Percentiles rank a stretch among this genome's conserved stretches.
These are phyloP conservation scores for Chimonanthus salicifolius DNA, from an alignment of 164 flowering plant species.

Conservation along the genomic window DNA sequence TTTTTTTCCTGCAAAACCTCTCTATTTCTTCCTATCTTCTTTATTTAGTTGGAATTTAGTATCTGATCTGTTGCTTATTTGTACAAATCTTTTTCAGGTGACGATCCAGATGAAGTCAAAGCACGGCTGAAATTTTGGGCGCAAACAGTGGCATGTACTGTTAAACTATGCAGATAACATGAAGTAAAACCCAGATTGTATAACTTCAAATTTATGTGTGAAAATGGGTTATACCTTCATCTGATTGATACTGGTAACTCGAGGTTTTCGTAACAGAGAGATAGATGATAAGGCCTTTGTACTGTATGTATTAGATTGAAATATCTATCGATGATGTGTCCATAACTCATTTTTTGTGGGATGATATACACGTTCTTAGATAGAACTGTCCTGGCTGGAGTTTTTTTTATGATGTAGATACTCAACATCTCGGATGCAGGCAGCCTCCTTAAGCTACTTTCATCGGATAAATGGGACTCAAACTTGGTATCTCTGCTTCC, in stretches of 20 bases:
- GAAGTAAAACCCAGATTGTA: too few relatives aligned
- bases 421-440: too few relatives aligned
- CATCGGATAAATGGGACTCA: too few relatives aligned
- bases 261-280: neutral
- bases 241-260: neutral
- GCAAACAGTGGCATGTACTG: conserved; percentile 84
- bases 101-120: conserved; percentile 82
- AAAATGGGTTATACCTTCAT: neutral
- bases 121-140: conserved; percentile 90
- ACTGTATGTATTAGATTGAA: neutral
- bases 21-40: too few relatives aligned
- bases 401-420: too few relatives aligned
- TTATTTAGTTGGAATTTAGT: too few relatives aligned
- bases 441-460: too few relatives aligned
- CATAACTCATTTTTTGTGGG: neutral
- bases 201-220: neutral
- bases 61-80: neutral
- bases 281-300: too few relatives aligned
- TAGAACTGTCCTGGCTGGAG: too few relatives aligned
- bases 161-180: conserved; percentile 55
- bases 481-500: too few relatives aligned
- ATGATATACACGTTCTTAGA: neutral
- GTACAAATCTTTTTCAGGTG: conserved; percentile 37
- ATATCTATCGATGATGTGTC: neutral
- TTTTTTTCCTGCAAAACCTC: too few relatives aligned